These are phyloP conservation scores for Xylaria sp. DNA, from an alignment of 2,329 filamentous ascomycete species.

Conservation along the genomic window DNA sequence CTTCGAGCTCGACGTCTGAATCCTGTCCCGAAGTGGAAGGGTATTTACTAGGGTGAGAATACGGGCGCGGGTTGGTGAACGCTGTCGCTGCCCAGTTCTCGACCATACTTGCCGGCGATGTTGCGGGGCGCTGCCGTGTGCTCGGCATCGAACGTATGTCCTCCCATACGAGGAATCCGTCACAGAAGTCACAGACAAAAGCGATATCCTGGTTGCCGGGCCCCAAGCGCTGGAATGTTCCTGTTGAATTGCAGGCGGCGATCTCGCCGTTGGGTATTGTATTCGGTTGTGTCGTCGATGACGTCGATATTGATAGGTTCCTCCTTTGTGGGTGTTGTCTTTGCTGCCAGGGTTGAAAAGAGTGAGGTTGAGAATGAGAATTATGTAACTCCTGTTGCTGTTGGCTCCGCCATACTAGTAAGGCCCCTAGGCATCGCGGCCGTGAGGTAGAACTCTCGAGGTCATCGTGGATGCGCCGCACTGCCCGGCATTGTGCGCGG, in stretches of 20 bases:
- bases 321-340: slow-evolving; percentile 15
- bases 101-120: slow-evolving; percentile 34
- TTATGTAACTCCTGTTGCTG: slow-evolving; percentile 46
- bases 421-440: slow-evolving; percentile 66
- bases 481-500: slow-evolving; percentile 68
- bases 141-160: slow-evolving; percentile 66
- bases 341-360: slow-evolving; percentile 27
- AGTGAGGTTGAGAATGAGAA: slow-evolving; percentile 28
- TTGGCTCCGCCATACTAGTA: slow-evolving; percentile 64
- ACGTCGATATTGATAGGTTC: slow-evolving; percentile 14
- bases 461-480: slow-evolving; percentile 63
- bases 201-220: slow-evolving; percentile 61
- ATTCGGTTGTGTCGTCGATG: slow-evolving; percentile 21
- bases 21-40: neutral
- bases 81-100: slow-evolving; percentile 66
- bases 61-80: slow-evolving; percentile 42
- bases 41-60: slow-evolving; percentile 5
- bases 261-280: slow-evolving; percentile 53
- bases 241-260: slow-evolving; percentile 62
- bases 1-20: slow-evolving; percentile 33
- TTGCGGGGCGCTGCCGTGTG: slow-evolving; percentile 51
- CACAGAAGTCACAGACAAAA: slow-evolving; percentile 71
- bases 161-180: slow-evolving; percentile 69
- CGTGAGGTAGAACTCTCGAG: slow-evolving; percentile 56
- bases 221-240: slow-evolving; percentile 67